Conservation (phyloP, 2,329 filamentous ascomycete genomes). For the Coleophoma eucalyptorum region DNA sequence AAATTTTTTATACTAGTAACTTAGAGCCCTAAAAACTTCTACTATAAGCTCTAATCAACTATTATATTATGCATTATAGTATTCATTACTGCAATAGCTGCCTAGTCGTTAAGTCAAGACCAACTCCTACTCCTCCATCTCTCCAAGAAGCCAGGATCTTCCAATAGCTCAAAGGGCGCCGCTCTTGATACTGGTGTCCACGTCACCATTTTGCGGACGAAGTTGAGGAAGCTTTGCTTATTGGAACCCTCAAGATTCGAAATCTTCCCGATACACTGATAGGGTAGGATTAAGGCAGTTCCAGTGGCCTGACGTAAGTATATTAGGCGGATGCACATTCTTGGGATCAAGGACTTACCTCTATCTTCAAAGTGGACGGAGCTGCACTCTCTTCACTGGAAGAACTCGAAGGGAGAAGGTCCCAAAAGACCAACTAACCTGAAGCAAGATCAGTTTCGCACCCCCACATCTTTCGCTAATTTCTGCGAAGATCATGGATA, state of each 20-base stretch:
- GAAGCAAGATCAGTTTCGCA: no score
- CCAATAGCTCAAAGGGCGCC: constrained; percentile 15
- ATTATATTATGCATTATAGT: no score
- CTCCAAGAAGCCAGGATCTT: constrained; percentile 16
- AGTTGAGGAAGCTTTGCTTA: constrained; percentile 18
- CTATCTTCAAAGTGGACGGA: constrained; percentile 21
- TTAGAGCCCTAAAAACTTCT: no score
- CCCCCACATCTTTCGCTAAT: no score
- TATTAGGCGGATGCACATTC: constrained; percentile 12
- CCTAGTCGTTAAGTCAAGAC: constrained; percentile 3
- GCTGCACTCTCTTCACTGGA: constrained; percentile 18
- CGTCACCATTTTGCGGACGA: constrained; percentile 17
- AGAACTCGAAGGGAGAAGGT: constrained; percentile 21
- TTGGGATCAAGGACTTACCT: constrained; percentile 16
- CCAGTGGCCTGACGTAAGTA: constrained; percentile 16
- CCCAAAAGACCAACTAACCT: constrained; percentile 23
- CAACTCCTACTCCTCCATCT: constrained; percentile 8
- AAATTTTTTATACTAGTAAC: no score
- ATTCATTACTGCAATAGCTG: no score
- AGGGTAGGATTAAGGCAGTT: constrained; percentile 17
- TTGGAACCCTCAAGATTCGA: constrained; percentile 13
- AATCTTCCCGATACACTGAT: constrained; percentile 16
- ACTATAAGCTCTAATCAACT: no score
- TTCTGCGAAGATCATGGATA: no score
- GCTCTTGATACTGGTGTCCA: constrained; percentile 20